phyloP scores from a whole-genome alignment of 495 filamentous ascomycete species.

The Bryoglossum gracile region DNA sequence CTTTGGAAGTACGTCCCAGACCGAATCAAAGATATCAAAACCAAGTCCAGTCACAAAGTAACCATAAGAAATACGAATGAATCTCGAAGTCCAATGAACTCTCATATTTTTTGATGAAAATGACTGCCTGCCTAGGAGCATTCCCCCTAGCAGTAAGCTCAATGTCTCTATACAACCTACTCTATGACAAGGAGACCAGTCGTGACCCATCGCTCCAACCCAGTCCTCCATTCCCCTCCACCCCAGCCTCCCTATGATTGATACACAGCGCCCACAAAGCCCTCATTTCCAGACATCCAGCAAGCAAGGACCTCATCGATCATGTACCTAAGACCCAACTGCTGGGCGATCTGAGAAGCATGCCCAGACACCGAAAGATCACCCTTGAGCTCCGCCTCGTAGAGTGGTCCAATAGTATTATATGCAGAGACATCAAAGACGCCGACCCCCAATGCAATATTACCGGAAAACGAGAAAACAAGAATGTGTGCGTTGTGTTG shows the following conservation, averaged over 20 bases:
- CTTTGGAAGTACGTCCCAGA: too few relatives aligned
- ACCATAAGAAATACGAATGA: too few relatives aligned
- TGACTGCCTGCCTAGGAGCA: conserved; percentile 11
- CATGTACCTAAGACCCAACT: conserved; percentile 14
- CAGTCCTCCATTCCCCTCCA: background rate
- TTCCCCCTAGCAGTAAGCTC: conserved; percentile 3
- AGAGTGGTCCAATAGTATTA: conserved; percentile 18
- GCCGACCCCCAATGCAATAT: conserved; percentile 26
- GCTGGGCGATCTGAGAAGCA: background rate
- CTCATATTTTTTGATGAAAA: conserved; percentile 25
- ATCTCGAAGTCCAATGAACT: conserved; percentile 19
- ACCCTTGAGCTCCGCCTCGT: too few relatives aligned
- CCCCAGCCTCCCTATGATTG: conserved; percentile 12
- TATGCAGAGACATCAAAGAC: conserved; percentile 20
- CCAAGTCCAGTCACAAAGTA: too few relatives aligned
- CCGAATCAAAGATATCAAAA: too few relatives aligned
- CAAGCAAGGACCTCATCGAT: conserved; percentile 6
- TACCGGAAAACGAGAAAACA: conserved; percentile 25
- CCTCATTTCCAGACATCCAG: background rate
- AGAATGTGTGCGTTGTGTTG: conserved; percentile 19
- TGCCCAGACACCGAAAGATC: conserved; percentile 1
- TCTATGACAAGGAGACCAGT: conserved; percentile 7
- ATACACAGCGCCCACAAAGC: conserved; percentile 20
- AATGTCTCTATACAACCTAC: conserved; percentile 17
- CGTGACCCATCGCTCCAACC: conserved; percentile 1